These are phyloP conservation scores for Batrachochytrium dendrobatidis DNA, from an alignment of 371 early-diverging fungal genomes.

Conservation along the genomic window DNA sequence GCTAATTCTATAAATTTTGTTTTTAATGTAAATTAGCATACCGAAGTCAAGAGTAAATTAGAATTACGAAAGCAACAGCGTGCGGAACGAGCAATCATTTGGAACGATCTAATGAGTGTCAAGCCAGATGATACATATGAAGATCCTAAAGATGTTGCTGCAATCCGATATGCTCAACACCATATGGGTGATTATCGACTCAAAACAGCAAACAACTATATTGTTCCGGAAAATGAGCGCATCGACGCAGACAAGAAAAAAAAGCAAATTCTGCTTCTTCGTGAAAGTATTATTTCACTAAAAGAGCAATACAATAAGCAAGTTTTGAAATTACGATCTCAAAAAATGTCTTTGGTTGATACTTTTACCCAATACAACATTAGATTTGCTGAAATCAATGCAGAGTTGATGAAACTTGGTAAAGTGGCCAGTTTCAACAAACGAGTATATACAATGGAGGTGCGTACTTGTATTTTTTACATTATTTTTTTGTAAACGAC, in stretches of 20 bases:
- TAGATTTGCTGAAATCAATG: slow-evolving; percentile 21
- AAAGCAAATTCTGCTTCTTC: slow-evolving; percentile 40
- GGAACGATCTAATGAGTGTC: slow-evolving; percentile 42
- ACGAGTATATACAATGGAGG: slow-evolving; percentile 30
- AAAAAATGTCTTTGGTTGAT: slow-evolving; percentile 26
- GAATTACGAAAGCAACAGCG: slow-evolving; percentile 44
- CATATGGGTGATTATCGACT: slow-evolving; percentile 55
- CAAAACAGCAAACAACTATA: slow-evolving; percentile 49
- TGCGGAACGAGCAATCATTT: slow-evolving; percentile 32
- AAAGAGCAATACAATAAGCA: slow-evolving; percentile 46
- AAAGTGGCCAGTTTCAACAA: slow-evolving; percentile 7
- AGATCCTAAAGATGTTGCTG: slow-evolving; percentile 45
- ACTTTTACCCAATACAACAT: slow-evolving; percentile 15
- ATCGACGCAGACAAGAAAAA: slow-evolving; percentile 52
- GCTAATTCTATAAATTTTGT: no score
- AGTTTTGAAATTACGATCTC: slow-evolving; percentile 27
- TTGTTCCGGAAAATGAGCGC: slow-evolving; percentile 50
- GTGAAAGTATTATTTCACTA: slow-evolving; percentile 35
- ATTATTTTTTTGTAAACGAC: background rate
- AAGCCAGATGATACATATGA: slow-evolving; percentile 50
- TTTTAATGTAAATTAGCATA: slow-evolving; percentile 5
- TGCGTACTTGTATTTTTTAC: no score
- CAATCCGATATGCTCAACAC: slow-evolving; percentile 42
- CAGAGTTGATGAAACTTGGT: slow-evolving; percentile 21
- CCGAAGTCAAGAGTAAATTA: slow-evolving; percentile 35